Conservation (phyloP, 345 rosid genomes). For the Bretschneidera sinensis region DNA sequence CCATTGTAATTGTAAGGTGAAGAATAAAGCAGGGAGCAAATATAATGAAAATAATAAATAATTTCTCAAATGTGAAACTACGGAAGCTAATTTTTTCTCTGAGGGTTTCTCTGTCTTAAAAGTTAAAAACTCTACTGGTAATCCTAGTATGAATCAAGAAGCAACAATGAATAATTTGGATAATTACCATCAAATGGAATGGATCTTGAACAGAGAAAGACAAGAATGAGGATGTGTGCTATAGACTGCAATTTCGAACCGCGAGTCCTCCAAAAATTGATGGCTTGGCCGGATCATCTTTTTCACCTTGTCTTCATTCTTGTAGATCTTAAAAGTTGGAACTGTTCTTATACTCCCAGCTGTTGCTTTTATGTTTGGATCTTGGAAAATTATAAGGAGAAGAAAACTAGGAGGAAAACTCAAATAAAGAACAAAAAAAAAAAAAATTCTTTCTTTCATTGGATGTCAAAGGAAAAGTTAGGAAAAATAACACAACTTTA, state of each 20-base stretch:
- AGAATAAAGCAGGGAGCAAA: not conserved
- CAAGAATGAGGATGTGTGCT: conserved; percentile 16
- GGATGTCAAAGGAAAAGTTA: too few relatives aligned
- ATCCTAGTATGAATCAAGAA: conserved; percentile 20
- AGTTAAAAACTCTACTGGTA: conserved; percentile 4
- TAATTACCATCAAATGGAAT: conserved; percentile 10
- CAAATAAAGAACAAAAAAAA: not conserved
- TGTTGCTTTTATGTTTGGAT: conserved; percentile 15
- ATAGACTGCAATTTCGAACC: conserved; percentile 48
- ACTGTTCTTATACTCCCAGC: conserved; percentile 61
- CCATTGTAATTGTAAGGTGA: not conserved
- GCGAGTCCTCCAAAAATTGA: conserved; percentile 60
- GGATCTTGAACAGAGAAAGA: conserved; percentile 8
- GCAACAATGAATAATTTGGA: conserved; percentile 9
- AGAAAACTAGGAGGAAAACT: not conserved
- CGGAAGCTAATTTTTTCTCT: conserved; percentile 12
- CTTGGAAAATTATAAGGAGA: not conserved
- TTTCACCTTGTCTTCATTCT: conserved; percentile 59
- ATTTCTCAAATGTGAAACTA: conserved; percentile 11
- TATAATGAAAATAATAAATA: not conserved
- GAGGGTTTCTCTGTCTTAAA: conserved; percentile 5
- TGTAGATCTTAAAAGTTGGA: conserved; percentile 78
- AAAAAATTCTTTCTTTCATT: too few relatives aligned
- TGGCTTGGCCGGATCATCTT: conserved; percentile 73
- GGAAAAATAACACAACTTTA: too few relatives aligned